Evolutionary conservation across 257 asterid species (phyloP), one percentile per base, ranked within the genome.

Genomic region (Linaria vulgaris): DNA sequence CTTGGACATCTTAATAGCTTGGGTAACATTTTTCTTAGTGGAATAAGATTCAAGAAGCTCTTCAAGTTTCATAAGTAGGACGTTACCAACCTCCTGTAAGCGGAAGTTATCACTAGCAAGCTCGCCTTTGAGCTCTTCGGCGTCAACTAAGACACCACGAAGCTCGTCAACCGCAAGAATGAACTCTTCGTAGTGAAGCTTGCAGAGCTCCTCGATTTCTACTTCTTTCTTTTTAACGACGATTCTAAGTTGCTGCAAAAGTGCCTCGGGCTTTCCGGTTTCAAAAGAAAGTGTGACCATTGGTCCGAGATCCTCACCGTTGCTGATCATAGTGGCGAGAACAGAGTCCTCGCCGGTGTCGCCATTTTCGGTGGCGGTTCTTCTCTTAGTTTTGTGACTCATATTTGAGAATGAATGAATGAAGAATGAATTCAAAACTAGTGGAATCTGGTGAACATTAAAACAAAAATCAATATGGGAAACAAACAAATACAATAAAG

Each of bases 81-180:
- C 66, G 22, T 88, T 91, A 2, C 98, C 95, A 3, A 88, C 95
- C 65, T 91, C 95, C 55, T 88, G 98, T 11, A 91, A 71, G 76
- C 84, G 76, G 37, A 82, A 81, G 72, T 91, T 91, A 74, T 88
- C 98, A 73, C 84, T 81, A 0, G 91, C 85, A 47, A 91, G 88
- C 77, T 88, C 95, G 25, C 88, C 69, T 62, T 91, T 91, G 69
- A 91, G 77, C 78, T 91, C 98, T 73, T 88, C 98, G 0, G 98
- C 96, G 51, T 91, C 98, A 1, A 91, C 98, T 70, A 91, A 70
- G 16, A 91, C 98, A 19, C 98, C 96, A 0, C 98, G 96, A 12
- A 91, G 84, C 79, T 91, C 96, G 68, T 91, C 98, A 30, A 91
- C 98, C 0, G 98, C 98, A 6, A 86, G 74, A 39, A 91, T 88